A percentile compares a stretch with the other conserved stretches of the same genome.
phyloP scores from a whole-genome alignment of 139 green algal genomes.

The Deuterostichococcus epilithicus region DNA sequence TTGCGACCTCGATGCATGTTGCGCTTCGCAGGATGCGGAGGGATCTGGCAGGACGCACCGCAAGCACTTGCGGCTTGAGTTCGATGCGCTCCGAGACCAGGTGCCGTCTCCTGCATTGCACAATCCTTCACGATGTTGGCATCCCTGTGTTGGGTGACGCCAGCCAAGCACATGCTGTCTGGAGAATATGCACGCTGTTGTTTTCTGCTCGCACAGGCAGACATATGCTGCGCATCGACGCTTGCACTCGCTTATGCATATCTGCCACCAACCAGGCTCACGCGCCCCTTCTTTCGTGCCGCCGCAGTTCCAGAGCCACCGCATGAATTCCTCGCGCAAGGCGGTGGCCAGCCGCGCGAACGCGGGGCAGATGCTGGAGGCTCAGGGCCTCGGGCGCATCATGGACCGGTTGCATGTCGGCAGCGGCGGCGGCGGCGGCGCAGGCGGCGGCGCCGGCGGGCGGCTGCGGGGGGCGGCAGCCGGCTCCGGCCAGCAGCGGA shows the following conservation, averaged over 20 bases:
- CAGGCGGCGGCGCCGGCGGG: neutral
- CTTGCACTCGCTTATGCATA: too few species aligned
- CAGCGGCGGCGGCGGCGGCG: too few species aligned
- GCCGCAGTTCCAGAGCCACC: neutral
- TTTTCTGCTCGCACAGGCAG: too few species aligned
- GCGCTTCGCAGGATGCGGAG: neutral
- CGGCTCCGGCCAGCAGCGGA: neutral
- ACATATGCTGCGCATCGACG: too few species aligned
- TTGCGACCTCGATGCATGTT: neutral
- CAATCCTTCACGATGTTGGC: too few species aligned
- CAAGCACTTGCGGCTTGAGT: constrained; percentile 6
- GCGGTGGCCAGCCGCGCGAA: neutral
- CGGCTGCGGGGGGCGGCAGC: neutral
- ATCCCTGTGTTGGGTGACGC: too few species aligned
- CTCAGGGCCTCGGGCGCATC: neutral
- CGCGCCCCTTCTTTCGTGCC: too few species aligned
- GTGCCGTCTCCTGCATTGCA: neutral
- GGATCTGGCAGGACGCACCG: neutral
- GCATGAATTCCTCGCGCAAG: neutral
- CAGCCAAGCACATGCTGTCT: too few species aligned
- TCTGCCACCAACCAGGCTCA: too few species aligned
- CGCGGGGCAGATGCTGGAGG: neutral
- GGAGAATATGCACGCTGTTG: too few species aligned
- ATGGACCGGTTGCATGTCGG: neutral
- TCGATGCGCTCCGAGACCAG: constrained; percentile 10